Percentiles rank a stretch among this genome's conserved stretches.
These are phyloP conservation scores for Hibiscus mutabilis DNA, from an alignment of 345 rosid species.

Conservation along the genomic window DNA sequence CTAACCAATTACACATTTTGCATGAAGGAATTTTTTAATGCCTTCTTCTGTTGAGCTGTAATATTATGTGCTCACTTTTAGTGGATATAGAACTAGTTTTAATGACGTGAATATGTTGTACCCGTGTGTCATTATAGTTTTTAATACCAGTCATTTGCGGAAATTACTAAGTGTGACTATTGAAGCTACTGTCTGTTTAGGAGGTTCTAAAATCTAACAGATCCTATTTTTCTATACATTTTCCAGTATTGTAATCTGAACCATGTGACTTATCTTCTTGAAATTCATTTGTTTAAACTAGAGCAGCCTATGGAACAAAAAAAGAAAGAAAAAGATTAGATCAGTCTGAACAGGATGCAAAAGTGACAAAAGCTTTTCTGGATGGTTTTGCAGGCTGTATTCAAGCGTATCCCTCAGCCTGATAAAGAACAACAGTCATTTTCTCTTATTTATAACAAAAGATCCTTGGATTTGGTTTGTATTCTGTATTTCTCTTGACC, in stretches of 20 bases:
- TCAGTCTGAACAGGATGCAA: background rate
- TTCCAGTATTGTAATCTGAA: background rate
- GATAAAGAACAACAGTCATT: slow-evolving; percentile 76
- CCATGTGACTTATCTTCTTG: background rate
- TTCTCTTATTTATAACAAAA: slow-evolving; percentile 64
- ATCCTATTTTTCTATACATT: background rate
- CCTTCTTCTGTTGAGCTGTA: background rate
- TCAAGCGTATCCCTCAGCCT: slow-evolving; percentile 65
- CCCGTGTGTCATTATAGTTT: background rate
- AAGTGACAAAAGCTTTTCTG: background rate
- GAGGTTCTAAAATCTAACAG: background rate
- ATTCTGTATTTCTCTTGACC: slow-evolving; percentile 4
- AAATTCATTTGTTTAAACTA: background rate
- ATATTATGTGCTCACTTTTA: background rate
- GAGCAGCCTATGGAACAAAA: background rate
- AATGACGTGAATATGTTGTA: background rate
- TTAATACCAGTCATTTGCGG: background rate
- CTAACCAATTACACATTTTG: background rate
- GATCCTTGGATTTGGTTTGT: slow-evolving; percentile 69
- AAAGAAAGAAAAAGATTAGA: background rate
- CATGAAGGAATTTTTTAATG: background rate
- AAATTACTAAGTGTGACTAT: background rate
- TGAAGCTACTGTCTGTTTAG: background rate
- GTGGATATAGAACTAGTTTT: background rate
- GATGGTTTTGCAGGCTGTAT: slow-evolving; percentile 50